Base-by-base conservation (phyloP, 257 asterid species). In the Lycium ferocissimum region DNA sequence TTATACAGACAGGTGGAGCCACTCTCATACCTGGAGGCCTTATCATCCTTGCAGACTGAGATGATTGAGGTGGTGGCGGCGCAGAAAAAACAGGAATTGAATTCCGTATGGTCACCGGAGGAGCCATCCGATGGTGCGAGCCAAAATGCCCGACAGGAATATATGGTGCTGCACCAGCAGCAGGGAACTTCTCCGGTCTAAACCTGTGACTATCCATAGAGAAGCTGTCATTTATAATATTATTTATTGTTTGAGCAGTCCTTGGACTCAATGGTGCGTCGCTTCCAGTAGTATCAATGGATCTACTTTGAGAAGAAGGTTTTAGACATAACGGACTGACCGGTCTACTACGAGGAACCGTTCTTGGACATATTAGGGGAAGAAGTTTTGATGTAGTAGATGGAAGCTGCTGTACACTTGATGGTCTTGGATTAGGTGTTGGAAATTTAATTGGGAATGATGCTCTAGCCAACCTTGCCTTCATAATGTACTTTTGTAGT, bases 161-260 rank as follows among this genome's bases (percentile, higher is more conserved):
- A 86, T 96, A 96, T 40, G 99, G 97, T 15, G 92, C 88, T 47
- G 99, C 98, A 71, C 95, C 94, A 83, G 92, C 97, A 84, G 95
- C 94, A 12, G 97, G 98, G 89, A 95, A 94, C 87, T 88, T 94
- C 83, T 87, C 94, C 69, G 89, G 84, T 38, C 79, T 89, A 86
- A 86, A 61, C 70, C 76, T 84, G 84, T 67, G 58, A 88, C 56
- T 89, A 84, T 92, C 97, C 40, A 81, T 43, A 79, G 91, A 84
- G 81, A 79, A 83, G 66, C 84, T 83, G 79, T 91, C 96, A 10
- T 81, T 88, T 26, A 88, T 57, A 82, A 88, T 85, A 59, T 86
- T 71, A 73, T 66, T 79, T 66, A 82, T 69, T 87, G 84, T 80
- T 86, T 84, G 97, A 87, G 91, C 82, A 79, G 87, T 83, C 71